phyloP scores from a whole-genome alignment of 2,329 filamentous ascomycete species.

The Coleophoma cylindrospora region DNA sequence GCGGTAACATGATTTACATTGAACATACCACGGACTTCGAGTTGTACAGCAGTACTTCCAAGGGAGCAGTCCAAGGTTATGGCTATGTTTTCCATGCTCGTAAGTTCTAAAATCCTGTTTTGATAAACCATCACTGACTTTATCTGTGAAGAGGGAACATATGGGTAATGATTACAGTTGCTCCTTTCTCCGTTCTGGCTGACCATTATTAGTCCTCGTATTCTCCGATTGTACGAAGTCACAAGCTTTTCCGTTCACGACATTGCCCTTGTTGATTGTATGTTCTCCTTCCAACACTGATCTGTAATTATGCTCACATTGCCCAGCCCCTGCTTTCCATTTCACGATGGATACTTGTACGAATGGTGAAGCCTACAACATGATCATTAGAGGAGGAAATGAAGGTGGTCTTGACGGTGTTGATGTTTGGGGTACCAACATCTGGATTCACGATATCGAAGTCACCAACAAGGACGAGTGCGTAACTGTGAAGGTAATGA shows the following conservation, averaged over 20 bases:
- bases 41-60: constrained; percentile 44
- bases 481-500: constrained; percentile 43
- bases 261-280: constrained; percentile 17
- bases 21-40: constrained; percentile 46
- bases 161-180: neutral
- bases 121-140: neutral
- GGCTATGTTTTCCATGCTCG: constrained; percentile 42
- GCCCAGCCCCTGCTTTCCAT: constrained; percentile 29
- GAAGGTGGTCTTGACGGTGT: constrained; percentile 50
- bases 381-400: constrained; percentile 47
- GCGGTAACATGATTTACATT: constrained; percentile 49
- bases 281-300: neutral
- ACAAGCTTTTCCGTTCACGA: constrained; percentile 19
- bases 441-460: constrained; percentile 54
- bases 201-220: constrained; percentile 4
- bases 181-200: neutral
- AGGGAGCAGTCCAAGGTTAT: constrained; percentile 46
- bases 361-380: constrained; percentile 48
- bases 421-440: constrained; percentile 48
- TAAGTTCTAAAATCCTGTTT: neutral
- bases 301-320: neutral
- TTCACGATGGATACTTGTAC: constrained; percentile 41
- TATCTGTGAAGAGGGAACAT: constrained; percentile 23
- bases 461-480: constrained; percentile 61
- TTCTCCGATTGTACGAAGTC: constrained; percentile 14